Base-by-base conservation (phyloP, 1,284 basidiomycete genomes). In the Xerocomus nothofagi region DNA sequence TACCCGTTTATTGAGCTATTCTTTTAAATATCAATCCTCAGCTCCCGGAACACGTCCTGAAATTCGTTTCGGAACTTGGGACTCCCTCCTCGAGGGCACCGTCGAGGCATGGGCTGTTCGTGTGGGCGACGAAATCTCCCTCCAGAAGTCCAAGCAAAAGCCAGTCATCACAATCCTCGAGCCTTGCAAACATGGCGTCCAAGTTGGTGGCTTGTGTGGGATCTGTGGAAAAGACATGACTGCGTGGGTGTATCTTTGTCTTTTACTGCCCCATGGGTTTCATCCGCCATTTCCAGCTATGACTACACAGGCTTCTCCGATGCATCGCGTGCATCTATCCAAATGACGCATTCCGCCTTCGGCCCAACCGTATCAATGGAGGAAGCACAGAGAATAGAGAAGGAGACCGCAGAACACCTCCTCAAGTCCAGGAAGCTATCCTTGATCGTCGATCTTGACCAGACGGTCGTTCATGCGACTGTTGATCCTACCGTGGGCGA, bases 401-500 rank as follows among this genome's bases (percentile, higher is more conserved):
- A 79, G 27, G 87, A 93, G 62, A 88, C 87, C 6, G 88, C 91
- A 2, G 73, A 86, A 3, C 82, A 86, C 53, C 82, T 99, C 24
- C 78, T 93, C 57, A 78, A 80, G 43, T 74, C 83, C 14, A 81
- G 86, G 50, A 93, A 88, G 64, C 82, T 99, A 20, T 93, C 92
- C 11, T 84, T 99, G 54, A 98, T 99, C 61, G 96, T 99, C 60
- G 96, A 99, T 74, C 82, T 99, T 34, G 96, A 99, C 73, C 96
- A 99, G 70, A 99, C 96, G 7, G 94, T 99, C 65, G 93, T 99
- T 9, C 96, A 99, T 67, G 96, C 97, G 10, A 98, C 96, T 0
- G 96, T 98, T 30, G 96, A 99, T 70, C 95, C 97, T 1, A 98
- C 96, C 0, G 93, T 98, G 0, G 94, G 93, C 23, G 95, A 98